phyloP scores from a whole-genome alignment of 2,329 filamentous ascomycete genomes.

The Cordyceps javanica region DNA sequence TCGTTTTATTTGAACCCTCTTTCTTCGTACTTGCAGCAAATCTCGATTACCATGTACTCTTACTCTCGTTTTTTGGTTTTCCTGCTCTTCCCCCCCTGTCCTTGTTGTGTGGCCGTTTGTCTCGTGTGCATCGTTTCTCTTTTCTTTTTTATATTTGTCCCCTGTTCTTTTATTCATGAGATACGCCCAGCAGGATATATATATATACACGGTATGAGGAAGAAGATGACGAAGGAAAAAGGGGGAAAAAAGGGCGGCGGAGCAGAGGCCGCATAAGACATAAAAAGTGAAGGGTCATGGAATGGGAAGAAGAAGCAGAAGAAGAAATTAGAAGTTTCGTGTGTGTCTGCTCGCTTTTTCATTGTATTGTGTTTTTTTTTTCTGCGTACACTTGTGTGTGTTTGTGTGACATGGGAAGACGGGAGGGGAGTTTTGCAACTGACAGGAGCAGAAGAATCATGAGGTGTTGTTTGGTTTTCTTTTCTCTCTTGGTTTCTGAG shows the following conservation, averaged over 20 bases:
- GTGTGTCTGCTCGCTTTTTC: no score
- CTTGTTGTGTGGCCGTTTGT: no score
- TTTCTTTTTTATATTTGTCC: background rate
- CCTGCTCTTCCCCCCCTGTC: no score
- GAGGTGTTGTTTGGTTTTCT: background rate
- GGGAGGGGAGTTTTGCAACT: background rate
- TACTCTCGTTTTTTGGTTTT: background rate
- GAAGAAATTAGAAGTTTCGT: no score
- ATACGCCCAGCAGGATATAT: background rate
- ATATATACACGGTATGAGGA: no score
- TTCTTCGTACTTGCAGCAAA: background rate
- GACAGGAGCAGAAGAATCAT: background rate
- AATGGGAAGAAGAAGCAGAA: background rate
- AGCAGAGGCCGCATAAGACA: no score
- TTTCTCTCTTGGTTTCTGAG: no score
- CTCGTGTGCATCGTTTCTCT: no score
- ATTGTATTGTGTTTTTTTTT: background rate
- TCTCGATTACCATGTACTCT: slow-evolving; percentile 7
- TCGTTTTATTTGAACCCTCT: background rate
- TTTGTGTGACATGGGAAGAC: background rate
- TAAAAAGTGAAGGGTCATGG: background rate
- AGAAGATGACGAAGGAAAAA: no score
- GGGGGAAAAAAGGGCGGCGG: background rate
- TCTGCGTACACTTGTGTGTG: background rate
- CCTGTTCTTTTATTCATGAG: background rate